Percentiles rank a stretch among this genome's conserved stretches.
These are phyloP conservation scores for Musa beccarii DNA, from an alignment of 176 grass and related monocot genomes.

Conservation along the genomic window DNA sequence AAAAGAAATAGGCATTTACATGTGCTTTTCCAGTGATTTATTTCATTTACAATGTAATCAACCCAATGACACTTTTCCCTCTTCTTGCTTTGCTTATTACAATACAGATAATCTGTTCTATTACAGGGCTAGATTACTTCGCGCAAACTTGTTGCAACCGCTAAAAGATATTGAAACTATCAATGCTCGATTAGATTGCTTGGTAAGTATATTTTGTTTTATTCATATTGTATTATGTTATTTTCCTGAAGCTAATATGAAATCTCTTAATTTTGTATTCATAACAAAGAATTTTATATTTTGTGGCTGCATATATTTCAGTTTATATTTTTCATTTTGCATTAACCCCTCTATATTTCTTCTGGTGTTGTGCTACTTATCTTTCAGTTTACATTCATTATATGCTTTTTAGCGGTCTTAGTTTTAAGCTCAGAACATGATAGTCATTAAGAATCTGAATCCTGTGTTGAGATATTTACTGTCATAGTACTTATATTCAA, in stretches of 20 bases:
- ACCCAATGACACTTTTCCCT: not conserved
- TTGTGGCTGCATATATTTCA: not conserved
- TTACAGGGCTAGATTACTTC: conserved; percentile 80
- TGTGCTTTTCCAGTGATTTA: not conserved
- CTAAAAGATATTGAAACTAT: conserved; percentile 89
- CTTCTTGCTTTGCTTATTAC: not conserved
- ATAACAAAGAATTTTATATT: not conserved
- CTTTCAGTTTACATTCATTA: not conserved
- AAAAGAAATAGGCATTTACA: not conserved
- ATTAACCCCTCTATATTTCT: not conserved
- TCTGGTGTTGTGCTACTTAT: too few species aligned
- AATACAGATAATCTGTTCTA: conserved; percentile 8
- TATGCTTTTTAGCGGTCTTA: not conserved
- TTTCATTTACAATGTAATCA: not conserved
- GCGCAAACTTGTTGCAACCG: conserved; percentile 89
- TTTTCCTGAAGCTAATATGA: not conserved
- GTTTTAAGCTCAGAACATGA: not conserved
- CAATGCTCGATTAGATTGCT: conserved; percentile 82
- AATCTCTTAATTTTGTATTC: not conserved
- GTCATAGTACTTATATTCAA: too few species aligned
- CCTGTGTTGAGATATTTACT: not conserved
- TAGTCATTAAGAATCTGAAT: not conserved
- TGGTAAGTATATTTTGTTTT: conserved; percentile 40
- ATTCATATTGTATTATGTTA: not conserved
- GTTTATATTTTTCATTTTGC: not conserved